Evolutionary conservation across 2,329 filamentous ascomycete genomes (phyloP).

Genomic region (Phymatotrichopsis omnivora): DNA sequence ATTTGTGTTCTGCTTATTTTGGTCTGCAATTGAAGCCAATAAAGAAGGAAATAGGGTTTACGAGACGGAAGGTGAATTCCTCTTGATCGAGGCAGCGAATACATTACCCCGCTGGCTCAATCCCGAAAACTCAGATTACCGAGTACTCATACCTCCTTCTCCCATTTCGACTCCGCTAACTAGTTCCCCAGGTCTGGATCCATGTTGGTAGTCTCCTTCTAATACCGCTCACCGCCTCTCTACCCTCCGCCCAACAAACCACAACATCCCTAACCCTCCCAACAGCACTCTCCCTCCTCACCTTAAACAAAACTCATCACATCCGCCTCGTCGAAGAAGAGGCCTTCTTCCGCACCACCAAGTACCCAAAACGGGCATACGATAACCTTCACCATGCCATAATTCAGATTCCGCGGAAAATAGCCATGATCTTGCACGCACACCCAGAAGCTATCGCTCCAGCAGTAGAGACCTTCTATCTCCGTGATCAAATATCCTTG

Average conservation of each 20-base stretch:
- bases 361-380: conserved; percentile 54
- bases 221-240: conserved; percentile 47
- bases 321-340: conserved; percentile 71
- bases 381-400: conserved; percentile 66
- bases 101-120: conserved; percentile 81
- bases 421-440: conserved; percentile 68
- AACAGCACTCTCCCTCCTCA: conserved; percentile 46
- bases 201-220: conserved; percentile 65
- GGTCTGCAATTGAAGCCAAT: conserved; percentile 11
- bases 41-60: conserved; percentile 55
- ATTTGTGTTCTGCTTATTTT: neutral
- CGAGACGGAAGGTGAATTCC: conserved; percentile 89
- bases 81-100: conserved; percentile 87
- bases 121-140: conserved; percentile 76
- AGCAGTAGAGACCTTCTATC: conserved; percentile 83
- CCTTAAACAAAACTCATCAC: conserved; percentile 41
- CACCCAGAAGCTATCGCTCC: conserved; percentile 68
- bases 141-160: conserved; percentile 41
- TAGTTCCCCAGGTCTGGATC: conserved; percentile 59
- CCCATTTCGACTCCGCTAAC: conserved; percentile 1
- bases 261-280: conserved; percentile 47
- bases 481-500: conserved; percentile 69
- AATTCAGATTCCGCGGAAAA: conserved; percentile 65
- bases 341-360: conserved; percentile 68
- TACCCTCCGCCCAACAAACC: conserved; percentile 34